These are phyloP conservation scores for Diophrys appendiculata DNA, from an alignment of 73 alveolate species.

Conservation along the genomic window DNA sequence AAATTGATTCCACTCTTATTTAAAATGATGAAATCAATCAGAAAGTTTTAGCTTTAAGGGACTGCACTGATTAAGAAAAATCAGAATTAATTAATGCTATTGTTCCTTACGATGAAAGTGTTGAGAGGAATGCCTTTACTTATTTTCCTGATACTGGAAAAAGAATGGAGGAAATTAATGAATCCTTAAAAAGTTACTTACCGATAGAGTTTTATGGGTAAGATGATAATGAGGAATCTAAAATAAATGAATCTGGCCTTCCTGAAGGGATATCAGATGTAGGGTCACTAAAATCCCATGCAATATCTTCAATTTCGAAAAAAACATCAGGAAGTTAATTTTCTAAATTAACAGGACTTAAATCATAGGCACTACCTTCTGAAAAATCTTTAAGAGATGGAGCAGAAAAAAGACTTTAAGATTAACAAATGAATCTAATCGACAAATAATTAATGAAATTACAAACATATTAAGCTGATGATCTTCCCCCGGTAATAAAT, in stretches of 20 bases:
- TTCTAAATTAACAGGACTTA: background rate
- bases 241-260: background rate
- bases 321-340: background rate
- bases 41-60: background rate
- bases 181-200: background rate
- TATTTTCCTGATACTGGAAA: background rate
- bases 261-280: background rate
- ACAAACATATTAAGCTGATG: background rate
- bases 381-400: background rate
- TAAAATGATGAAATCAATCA: background rate
- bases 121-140: background rate
- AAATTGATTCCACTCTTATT: background rate
- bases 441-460: background rate
- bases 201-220: background rate
- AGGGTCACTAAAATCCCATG: background rate
- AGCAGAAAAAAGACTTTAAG: background rate
- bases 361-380: background rate
- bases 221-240: too few relatives aligned
- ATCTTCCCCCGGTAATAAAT: too few relatives aligned
- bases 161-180: conserved; percentile 18
- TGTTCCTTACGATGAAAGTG: background rate
- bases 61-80: background rate
- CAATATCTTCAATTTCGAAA: background rate
- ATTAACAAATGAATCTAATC: too few relatives aligned
- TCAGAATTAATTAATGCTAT: background rate